A percentile compares a stretch with the other conserved stretches of the same genome.
Evolutionary conservation across 768 basidiomycete genomes (phyloP).

Genomic region (Lentinula sp.): DNA sequence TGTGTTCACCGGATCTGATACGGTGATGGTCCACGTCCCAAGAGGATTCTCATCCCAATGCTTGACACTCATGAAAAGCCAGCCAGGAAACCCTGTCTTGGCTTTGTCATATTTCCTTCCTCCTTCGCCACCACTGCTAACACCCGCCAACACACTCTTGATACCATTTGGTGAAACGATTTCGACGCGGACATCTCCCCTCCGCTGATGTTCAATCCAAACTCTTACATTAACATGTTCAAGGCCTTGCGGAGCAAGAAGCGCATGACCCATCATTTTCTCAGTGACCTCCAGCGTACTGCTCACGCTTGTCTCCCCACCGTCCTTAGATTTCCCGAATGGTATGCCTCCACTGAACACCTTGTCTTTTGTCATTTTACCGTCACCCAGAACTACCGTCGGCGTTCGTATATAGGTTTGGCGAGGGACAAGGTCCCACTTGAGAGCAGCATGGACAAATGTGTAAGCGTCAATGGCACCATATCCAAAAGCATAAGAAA

Average conservation of each 20-base stretch:
- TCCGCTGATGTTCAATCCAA: slow-evolving; percentile 78
- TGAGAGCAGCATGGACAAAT: slow-evolving; percentile 75
- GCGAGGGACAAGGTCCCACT: slow-evolving; percentile 87
- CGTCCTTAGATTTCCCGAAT: slow-evolving; percentile 40
- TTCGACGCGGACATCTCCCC: slow-evolving; percentile 94
- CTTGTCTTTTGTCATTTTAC: slow-evolving; percentile 47
- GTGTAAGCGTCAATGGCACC: slow-evolving; percentile 81
- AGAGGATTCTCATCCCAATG: slow-evolving; percentile 96
- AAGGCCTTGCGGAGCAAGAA: slow-evolving; percentile 61
- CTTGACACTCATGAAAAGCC: slow-evolving; percentile 97
- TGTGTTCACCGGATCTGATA: slow-evolving; percentile 68
- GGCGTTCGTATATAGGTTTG: slow-evolving; percentile 86
- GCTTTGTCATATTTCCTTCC: slow-evolving; percentile 61
- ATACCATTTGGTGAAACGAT: slow-evolving; percentile 80
- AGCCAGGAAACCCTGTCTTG: slow-evolving; percentile 72
- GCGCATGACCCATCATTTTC: slow-evolving; percentile 60
- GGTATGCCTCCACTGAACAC: slow-evolving; percentile 57
- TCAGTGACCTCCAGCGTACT: slow-evolving; percentile 62
- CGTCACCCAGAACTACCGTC: slow-evolving; percentile 39
- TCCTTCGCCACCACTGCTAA: slow-evolving; percentile 73
- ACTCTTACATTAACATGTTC: slow-evolving; percentile 93
- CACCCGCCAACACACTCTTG: slow-evolving; percentile 75
- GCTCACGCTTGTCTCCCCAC: slow-evolving; percentile 57
- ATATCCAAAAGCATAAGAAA: slow-evolving; percentile 92
- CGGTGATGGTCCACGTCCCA: slow-evolving; percentile 85